These are phyloP conservation scores for Aquanectria penicillioides DNA, from an alignment of 2,329 filamentous ascomycete species.

Conservation along the genomic window DNA sequence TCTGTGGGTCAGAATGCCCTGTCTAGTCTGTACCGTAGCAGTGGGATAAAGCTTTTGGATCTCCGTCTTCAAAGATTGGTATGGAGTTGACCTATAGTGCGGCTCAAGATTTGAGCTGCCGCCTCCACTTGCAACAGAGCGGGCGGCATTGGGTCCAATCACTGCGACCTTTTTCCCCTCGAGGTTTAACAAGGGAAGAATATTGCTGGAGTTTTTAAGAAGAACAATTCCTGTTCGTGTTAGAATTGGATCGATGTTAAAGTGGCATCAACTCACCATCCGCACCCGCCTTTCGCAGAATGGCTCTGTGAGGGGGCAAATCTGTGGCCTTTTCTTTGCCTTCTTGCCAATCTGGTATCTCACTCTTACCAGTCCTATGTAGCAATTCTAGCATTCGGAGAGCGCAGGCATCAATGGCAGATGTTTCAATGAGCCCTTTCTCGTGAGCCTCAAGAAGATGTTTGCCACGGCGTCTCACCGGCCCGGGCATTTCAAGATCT, in stretches of 20 bases:
- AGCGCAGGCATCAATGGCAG: constrained; percentile 20
- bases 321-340: constrained; percentile 20
- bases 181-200: constrained; percentile 11
- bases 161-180: constrained; percentile 10
- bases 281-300: constrained; percentile 22
- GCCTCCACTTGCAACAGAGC: constrained; percentile 21
- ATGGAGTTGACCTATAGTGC: constrained; percentile 26
- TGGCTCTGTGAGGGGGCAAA: constrained; percentile 23
- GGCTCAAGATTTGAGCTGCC: constrained; percentile 27
- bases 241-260: background rate
- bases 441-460: constrained; percentile 23
- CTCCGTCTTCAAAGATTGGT: constrained; percentile 13
- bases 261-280: constrained; percentile 11
- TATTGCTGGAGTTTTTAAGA: constrained; percentile 13
- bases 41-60: constrained; percentile 6
- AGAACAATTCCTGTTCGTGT: constrained; percentile 21
- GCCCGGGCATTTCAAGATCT: constrained; percentile 32
- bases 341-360: constrained; percentile 25
- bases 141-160: constrained; percentile 23
- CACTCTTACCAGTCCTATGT: constrained; percentile 18
- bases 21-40: constrained; percentile 7
- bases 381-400: constrained; percentile 19
- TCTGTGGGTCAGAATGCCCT: constrained; percentile 26
- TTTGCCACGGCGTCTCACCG: constrained; percentile 20
- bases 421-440: constrained; percentile 13